Evolutionary conservation across 371 early-diverging fungal species (phyloP).

Genomic region (Mucor lusitanicus): DNA sequence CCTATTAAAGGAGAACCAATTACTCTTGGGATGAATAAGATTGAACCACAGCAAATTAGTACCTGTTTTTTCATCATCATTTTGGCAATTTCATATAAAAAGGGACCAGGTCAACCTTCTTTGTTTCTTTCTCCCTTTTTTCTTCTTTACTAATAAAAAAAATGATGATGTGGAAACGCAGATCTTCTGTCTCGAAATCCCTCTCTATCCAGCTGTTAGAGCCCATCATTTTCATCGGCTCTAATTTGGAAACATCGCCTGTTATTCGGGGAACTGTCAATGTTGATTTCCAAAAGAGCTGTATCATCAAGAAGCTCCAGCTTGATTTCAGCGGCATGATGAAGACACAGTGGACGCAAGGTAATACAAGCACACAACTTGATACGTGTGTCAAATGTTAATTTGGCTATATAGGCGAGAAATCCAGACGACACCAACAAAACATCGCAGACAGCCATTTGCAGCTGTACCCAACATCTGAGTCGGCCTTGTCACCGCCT

Average conservation of each 20-base stretch:
- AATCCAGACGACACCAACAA: background rate
- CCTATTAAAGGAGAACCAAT: slow-evolving; percentile 14
- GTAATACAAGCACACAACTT: background rate
- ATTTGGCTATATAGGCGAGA: background rate
- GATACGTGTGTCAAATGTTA: background rate
- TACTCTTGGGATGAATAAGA: background rate
- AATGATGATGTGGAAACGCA: slow-evolving; percentile 16
- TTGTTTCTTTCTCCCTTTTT: background rate
- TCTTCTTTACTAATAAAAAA: background rate
- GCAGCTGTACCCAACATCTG: background rate
- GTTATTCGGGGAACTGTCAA: slow-evolving; percentile 25
- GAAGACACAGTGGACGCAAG: slow-evolving; percentile 14
- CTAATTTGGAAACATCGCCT: slow-evolving; percentile 18
- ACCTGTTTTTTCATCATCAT: background rate
- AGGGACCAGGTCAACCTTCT: background rate
- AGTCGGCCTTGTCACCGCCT: background rate
- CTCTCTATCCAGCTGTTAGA: slow-evolving; percentile 23
- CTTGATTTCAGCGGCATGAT: slow-evolving; percentile 9
- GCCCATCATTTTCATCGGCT: slow-evolving; percentile 26
- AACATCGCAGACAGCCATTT: slow-evolving; percentile 5
- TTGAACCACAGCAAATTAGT: background rate
- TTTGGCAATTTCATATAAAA: background rate
- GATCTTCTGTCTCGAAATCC: slow-evolving; percentile 2
- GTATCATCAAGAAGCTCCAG: slow-evolving; percentile 2
- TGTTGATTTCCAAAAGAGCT: slow-evolving; percentile 2